Evolutionary conservation across 371 early-diverging fungal genomes (phyloP).

Genomic region (Mucor lusitanicus): DNA sequence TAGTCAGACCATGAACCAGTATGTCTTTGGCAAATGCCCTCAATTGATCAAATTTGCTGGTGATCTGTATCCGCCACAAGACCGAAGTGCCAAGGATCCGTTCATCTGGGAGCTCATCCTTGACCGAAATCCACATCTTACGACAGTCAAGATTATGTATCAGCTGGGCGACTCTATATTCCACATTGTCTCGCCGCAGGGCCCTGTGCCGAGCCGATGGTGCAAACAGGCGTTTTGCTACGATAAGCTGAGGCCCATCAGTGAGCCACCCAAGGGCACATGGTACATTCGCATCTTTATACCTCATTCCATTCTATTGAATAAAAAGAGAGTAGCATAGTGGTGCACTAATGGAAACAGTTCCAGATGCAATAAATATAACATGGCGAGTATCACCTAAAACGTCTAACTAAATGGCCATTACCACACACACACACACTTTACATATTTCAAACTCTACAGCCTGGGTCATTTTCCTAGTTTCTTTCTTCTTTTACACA

Average conservation of each 20-base stretch:
- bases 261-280: neutral
- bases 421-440: too few species aligned
- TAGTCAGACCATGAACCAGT: neutral
- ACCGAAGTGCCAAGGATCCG: neutral
- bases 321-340: neutral
- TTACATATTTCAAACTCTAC: too few species aligned
- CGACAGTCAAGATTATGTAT: neutral
- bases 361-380: too few species aligned
- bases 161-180: neutral
- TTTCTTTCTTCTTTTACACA: too few species aligned
- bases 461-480: too few species aligned
- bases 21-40: neutral
- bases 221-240: neutral
- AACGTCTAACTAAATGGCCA: too few species aligned
- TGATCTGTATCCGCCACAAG: neutral
- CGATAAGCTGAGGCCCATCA: neutral
- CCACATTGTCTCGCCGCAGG: neutral
- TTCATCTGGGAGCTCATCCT: neutral
- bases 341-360: too few species aligned
- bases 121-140: neutral
- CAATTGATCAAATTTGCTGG: neutral
- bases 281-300: neutral
- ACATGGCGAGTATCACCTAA: too few species aligned
- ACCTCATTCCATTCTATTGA: neutral
- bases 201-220: neutral